Evolutionary conservation across 257 asterid genomes (phyloP), one percentile per base, ranked within the genome.

Genomic region (Petunia axillaris): DNA sequence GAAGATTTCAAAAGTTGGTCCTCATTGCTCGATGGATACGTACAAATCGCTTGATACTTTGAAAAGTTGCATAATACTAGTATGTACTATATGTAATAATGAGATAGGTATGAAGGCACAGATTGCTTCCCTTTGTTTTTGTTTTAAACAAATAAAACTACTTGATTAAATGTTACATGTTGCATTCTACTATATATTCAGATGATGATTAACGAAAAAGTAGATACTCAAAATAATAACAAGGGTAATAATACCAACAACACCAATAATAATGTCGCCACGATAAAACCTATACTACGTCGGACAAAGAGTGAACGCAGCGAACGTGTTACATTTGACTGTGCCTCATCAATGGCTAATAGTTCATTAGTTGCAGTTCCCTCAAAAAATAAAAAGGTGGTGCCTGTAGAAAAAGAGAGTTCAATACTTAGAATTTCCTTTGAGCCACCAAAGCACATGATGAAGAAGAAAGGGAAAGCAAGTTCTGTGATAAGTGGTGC

Each of bases 401-500:
- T 59, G 2, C 79, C 83, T 10, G 46, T 58, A 0, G 84, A 80
- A 36, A 91, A 88, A 64, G 97, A 87, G 6, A 87, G 88, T 53
- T 91, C 97, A 0, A 90, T 91, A 38, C 83, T 94, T 3, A 89
- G 93, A 62, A 88, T 90, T 52, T 87, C 98, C 0, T 92, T 89
- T 73, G 78, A 73, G 2, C 84, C 85, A 25, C 91, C 87, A 0
- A 91, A 90, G 0, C 77, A 78, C 3, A 74, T 57, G 38, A 2
- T 13, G 15, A 81, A 36, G 58, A 84, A 80, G 71, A 83, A 41
- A 41, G 91, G 94, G 8, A 94, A 93, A 82, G 98, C 98, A 1
- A 91, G 97, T 59, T 94, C 98, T 0, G 97, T 93, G 3, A 94
- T 94, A 2, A 84, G 79, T 15, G 97, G 94, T 2, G 89, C 93